These are phyloP conservation scores for Sextonia rubra DNA, from an alignment of 164 flowering plant genomes.

Conservation along the genomic window DNA sequence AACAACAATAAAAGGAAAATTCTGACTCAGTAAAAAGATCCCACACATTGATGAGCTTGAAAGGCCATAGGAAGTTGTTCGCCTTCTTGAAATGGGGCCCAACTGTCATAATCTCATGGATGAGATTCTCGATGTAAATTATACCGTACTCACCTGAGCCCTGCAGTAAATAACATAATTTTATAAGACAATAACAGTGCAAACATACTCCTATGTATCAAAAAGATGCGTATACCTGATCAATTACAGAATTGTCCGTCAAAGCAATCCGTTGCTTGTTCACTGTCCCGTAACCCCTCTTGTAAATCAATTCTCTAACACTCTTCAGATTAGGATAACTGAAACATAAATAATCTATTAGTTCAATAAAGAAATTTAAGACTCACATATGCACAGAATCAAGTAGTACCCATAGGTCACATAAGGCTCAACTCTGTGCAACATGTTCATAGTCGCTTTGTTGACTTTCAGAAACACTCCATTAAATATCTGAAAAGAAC, in stretches of 20 bases:
- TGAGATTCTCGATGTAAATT: conserved; percentile 44
- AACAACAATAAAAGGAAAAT: too few relatives aligned
- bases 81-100: conserved; percentile 64
- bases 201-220: too few relatives aligned
- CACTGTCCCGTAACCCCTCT: conserved; percentile 51
- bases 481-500: conserved; percentile 45
- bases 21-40: too few relatives aligned
- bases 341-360: neutral
- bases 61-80: conserved; percentile 59
- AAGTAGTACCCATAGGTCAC: conserved; percentile 50
- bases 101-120: conserved; percentile 58
- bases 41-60: conserved; percentile 5
- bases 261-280: conserved; percentile 42
- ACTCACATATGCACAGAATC: neutral
- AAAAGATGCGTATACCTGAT: conserved; percentile 25
- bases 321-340: conserved; percentile 61
- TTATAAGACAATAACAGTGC: too few relatives aligned
- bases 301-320: conserved; percentile 50
- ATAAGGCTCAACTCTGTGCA: conserved; percentile 63
- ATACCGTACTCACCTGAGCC: conserved; percentile 45
- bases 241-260: conserved; percentile 50
- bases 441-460: conserved; percentile 66
- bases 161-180: conserved; percentile 15
- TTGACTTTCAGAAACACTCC: conserved; percentile 65
- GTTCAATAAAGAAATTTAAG: neutral